A percentile compares a stretch with the other conserved stretches of the same genome.
These are phyloP conservation scores for Trichoderma oligosporum DNA, from an alignment of 2,329 filamentous ascomycete species.

Conservation along the genomic window DNA sequence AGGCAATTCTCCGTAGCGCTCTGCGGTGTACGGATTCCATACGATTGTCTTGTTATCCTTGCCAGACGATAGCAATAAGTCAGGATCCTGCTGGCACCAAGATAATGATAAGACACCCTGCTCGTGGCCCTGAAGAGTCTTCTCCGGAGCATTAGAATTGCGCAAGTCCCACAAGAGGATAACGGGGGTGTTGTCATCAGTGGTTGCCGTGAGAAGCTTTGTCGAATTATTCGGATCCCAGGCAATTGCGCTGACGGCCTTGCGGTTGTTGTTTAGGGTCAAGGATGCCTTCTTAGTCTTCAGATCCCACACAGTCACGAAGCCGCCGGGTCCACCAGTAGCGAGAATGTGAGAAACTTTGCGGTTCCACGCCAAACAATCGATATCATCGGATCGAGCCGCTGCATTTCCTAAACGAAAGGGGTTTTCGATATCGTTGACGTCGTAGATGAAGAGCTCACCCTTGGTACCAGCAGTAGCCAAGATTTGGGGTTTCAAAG, in stretches of 20 bases:
- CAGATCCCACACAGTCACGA: slow-evolving; percentile 97
- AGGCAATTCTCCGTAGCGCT: slow-evolving; percentile 85
- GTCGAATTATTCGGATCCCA: slow-evolving; percentile 97
- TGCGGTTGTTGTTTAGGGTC: slow-evolving; percentile 91
- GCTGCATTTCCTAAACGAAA: slow-evolving; percentile 85
- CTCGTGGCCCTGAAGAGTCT: slow-evolving; percentile 85
- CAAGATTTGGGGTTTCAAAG: slow-evolving; percentile 81
- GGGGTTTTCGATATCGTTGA: slow-evolving; percentile 83
- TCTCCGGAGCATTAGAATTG: slow-evolving; percentile 92
- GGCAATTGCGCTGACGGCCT: slow-evolving; percentile 89
- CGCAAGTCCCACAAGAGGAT: slow-evolving; percentile 93
- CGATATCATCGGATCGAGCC: slow-evolving; percentile 88
- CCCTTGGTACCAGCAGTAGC: slow-evolving; percentile 92
- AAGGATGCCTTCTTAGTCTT: slow-evolving; percentile 97
- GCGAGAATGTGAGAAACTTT: slow-evolving; percentile 96
- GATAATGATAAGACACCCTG: slow-evolving; percentile 90
- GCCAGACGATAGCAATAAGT: slow-evolving; percentile 85
- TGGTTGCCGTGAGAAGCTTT: slow-evolving; percentile 87
- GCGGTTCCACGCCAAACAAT: slow-evolving; percentile 97
- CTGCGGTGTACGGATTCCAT: slow-evolving; percentile 93
- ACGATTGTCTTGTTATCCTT: slow-evolving; percentile 95
- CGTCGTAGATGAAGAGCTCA: slow-evolving; percentile 92
- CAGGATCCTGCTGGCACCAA: slow-evolving; percentile 89
- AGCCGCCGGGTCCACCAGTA: slow-evolving; percentile 86
- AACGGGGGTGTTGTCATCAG: slow-evolving; percentile 81